A percentile compares a stretch with the other conserved stretches of the same genome.
These are phyloP conservation scores for Geotrichum carabidarum DNA, from an alignment of 1,139 yeast species.

Conservation along the genomic window DNA sequence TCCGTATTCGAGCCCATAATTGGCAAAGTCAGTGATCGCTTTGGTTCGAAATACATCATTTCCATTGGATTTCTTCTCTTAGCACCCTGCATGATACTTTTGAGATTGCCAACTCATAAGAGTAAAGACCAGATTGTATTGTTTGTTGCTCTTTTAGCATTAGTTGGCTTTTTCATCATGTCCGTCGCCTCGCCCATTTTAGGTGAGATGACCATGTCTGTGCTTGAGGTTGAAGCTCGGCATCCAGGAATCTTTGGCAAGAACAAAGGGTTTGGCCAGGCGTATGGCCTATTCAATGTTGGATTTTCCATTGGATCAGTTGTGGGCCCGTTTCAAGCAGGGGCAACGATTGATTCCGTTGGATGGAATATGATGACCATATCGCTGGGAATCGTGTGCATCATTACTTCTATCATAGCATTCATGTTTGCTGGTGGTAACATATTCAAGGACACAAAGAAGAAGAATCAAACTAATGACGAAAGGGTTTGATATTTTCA, in stretches of 20 bases:
- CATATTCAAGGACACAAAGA: conserved; percentile 3
- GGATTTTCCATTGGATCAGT: conserved; percentile 36
- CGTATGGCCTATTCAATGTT: conserved; percentile 37
- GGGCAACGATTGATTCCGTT: conserved; percentile 24
- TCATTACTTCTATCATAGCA: conserved; percentile 29
- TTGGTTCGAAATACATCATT: conserved; percentile 33
- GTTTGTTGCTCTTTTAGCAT: conserved; percentile 31
- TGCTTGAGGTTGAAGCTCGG: conserved; percentile 27
- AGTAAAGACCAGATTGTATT: conserved; percentile 30
- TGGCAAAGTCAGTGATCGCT: conserved; percentile 33
- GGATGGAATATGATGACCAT: conserved; percentile 33
- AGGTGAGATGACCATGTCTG: conserved; percentile 34
- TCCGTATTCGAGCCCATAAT: conserved; percentile 34
- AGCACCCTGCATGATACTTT: conserved; percentile 30
- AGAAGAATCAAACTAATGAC: not conserved
- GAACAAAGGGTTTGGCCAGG: conserved; percentile 37
- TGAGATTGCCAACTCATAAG: conserved; percentile 32
- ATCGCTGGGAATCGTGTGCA: conserved; percentile 31
- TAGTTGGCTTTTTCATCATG: conserved; percentile 31
- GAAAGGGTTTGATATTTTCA: not conserved
- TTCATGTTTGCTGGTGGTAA: conserved; percentile 32
- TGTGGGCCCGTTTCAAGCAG: conserved; percentile 37
- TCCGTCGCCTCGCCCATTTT: conserved; percentile 31
- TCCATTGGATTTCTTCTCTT: conserved; percentile 29
- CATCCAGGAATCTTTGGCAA: conserved; percentile 35